Conservation (phyloP, 768 basidiomycete genomes). For the Mycena belliarum region DNA sequence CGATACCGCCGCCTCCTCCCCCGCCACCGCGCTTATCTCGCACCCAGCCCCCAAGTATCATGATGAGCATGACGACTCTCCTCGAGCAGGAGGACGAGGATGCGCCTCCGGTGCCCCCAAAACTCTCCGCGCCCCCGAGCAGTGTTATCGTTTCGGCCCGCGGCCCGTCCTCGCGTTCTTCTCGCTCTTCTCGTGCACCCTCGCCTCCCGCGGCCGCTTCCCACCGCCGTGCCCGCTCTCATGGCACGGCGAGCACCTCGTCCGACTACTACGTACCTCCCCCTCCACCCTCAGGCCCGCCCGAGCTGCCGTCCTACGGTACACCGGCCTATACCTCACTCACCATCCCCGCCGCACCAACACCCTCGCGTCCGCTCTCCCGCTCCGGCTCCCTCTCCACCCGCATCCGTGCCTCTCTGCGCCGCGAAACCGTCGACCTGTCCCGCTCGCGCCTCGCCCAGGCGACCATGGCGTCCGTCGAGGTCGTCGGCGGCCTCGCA, state of each 20-base stretch:
- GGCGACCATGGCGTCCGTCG: constrained; percentile 87
- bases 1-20: constrained; percentile 31
- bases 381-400: constrained; percentile 20
- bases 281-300: constrained; percentile 16
- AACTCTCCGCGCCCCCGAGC: constrained; percentile 3
- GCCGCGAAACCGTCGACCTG: constrained; percentile 57
- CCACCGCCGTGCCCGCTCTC: constrained; percentile 23
- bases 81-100: constrained; percentile 59
- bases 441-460: constrained; percentile 78
- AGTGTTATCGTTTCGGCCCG: constrained; percentile 6
- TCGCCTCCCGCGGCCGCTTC: neutral
- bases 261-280: constrained; percentile 25
- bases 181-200: neutral
- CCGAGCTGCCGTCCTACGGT: constrained; percentile 49
- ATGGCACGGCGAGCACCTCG: constrained; percentile 21
- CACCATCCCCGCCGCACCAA: constrained; percentile 52
- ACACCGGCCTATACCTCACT: constrained; percentile 60
- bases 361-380: constrained; percentile 27
- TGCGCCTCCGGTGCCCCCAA: neutral
- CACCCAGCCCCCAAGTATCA: constrained; percentile 39
- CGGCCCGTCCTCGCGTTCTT: constrained; percentile 1
- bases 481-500: constrained; percentile 64
- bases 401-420: constrained; percentile 16
- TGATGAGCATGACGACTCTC: constrained; percentile 54
- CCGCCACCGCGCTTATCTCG: constrained; percentile 6